These are phyloP conservation scores for Acacia melanoxylon DNA, from an alignment of 306 rosid genomes.

Conservation along the genomic window DNA sequence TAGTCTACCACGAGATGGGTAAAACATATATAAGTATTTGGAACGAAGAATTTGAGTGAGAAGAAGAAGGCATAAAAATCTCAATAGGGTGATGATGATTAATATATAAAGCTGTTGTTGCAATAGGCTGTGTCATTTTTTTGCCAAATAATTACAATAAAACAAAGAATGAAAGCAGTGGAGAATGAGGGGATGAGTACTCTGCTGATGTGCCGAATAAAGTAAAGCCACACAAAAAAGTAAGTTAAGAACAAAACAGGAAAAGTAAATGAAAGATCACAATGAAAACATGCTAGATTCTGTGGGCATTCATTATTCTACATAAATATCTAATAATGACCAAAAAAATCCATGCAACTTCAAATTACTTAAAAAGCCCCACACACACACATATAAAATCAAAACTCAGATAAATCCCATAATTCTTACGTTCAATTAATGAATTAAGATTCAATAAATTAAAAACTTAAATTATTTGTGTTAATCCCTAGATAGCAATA, in stretches of 20 bases:
- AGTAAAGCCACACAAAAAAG: constrained; percentile 8
- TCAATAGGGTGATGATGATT: not conserved
- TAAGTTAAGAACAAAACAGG: not conserved
- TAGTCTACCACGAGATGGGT: too few relatives aligned
- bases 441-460: not conserved
- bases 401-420: not conserved
- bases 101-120: constrained; percentile 4
- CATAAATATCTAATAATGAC: not conserved
- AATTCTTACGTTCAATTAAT: not conserved
- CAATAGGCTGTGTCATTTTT: not conserved
- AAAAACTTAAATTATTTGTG: not conserved
- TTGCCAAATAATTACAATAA: not conserved
- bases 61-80: not conserved
- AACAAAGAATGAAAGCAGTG: constrained; percentile 1
- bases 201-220: not conserved
- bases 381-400: not conserved
- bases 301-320: constrained; percentile 16
- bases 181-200: not conserved
- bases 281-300: constrained; percentile 14
- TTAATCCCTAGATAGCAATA: not conserved
- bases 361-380: not conserved
- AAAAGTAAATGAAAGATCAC: constrained; percentile 4
- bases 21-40: too few relatives aligned
- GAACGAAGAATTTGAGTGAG: not conserved
- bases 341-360: not conserved